Percentiles rank a stretch among this genome's conserved stretches.
Evolutionary conservation across 352 stramenopile species (phyloP).

Genomic region (Globisporangium alternatum): DNA sequence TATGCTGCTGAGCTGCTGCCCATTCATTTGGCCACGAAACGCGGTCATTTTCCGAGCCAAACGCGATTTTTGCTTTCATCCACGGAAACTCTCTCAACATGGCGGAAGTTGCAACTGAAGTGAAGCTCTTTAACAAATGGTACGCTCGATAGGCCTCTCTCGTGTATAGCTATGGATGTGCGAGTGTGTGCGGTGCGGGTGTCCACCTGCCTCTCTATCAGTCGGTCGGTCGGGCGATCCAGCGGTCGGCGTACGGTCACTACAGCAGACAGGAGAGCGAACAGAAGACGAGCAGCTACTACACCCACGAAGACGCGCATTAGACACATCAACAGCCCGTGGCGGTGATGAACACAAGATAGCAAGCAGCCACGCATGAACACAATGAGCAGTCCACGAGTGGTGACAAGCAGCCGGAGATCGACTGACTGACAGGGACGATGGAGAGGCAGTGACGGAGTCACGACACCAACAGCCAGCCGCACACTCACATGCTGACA

Average conservation of each 20-base stretch:
- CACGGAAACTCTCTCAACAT: conserved; percentile 90
- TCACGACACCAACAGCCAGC: neutral
- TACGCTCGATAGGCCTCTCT: conserved; percentile 35
- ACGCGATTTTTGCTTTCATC: conserved; percentile 56
- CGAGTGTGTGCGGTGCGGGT: neutral
- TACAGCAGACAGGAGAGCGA: conserved; percentile 1
- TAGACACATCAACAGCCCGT: neutral
- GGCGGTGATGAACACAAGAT: neutral
- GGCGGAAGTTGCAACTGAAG: conserved; percentile 91
- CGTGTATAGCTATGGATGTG: neutral
- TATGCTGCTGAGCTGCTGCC: conserved; percentile 69
- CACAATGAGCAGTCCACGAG: neutral
- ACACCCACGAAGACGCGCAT: neutral
- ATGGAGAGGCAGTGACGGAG: neutral
- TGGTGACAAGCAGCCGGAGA: neutral
- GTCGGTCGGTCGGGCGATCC: neutral
- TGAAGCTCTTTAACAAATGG: conserved; percentile 96
- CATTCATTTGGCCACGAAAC: conserved; percentile 71
- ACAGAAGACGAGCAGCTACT: neutral
- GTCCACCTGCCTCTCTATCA: neutral
- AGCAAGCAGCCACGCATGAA: neutral
- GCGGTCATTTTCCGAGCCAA: conserved; percentile 15
- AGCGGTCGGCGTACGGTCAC: neutral
- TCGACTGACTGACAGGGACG: neutral
- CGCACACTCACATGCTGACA: neutral